These are phyloP conservation scores for Polygonum maritimum DNA, from an alignment of 148 eudicot genomes.

Conservation along the genomic window DNA sequence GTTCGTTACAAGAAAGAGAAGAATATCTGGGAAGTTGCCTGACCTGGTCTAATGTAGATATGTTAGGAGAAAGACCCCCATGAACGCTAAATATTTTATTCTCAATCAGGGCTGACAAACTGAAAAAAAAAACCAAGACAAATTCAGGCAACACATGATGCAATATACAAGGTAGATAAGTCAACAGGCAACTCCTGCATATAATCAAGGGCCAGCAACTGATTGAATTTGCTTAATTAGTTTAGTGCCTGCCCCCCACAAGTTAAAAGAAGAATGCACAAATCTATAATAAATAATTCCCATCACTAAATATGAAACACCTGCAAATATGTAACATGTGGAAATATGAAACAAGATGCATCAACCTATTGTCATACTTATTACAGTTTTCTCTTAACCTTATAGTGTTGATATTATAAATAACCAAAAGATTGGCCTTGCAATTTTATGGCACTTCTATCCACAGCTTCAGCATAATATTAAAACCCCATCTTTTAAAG, in stretches of 20 bases:
- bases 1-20: background rate
- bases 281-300: background rate
- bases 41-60: slow-evolving; percentile 84
- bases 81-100: slow-evolving; percentile 87
- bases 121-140: slow-evolving; percentile 21
- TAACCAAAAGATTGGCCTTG: background rate
- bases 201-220: background rate
- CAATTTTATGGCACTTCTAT: background rate
- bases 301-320: background rate
- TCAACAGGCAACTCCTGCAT: background rate
- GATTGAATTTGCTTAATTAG: background rate
- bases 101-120: slow-evolving; percentile 91
- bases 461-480: background rate
- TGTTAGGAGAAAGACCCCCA: slow-evolving; percentile 88
- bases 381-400: background rate
- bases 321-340: background rate
- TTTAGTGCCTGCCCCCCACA: background rate
- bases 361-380: background rate
- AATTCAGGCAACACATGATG: background rate
- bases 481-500: background rate
- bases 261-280: slow-evolving; percentile 1
- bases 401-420: background rate
- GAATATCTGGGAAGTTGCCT: slow-evolving; percentile 3
- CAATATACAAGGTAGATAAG: background rate
- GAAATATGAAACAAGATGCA: background rate